A percentile compares a stretch with the other conserved stretches of the same genome.
These are phyloP conservation scores for Sphaerobolus stellatus DNA, from an alignment of 1,284 basidiomycete genomes.

Conservation along the genomic window DNA sequence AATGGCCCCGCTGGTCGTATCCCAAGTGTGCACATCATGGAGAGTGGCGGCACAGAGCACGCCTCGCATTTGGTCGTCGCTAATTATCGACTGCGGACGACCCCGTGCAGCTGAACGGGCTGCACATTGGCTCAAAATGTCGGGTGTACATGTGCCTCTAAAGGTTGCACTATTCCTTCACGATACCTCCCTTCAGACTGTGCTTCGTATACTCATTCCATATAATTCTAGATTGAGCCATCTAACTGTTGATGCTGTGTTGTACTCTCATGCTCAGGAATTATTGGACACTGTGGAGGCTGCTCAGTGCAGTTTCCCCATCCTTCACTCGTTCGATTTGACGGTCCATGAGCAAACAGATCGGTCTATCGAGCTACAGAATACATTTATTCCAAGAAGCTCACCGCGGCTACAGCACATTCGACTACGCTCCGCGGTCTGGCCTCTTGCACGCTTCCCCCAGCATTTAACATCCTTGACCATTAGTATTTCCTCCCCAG, in stretches of 20 bases:
- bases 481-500: slow-evolving; percentile 9
- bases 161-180: slow-evolving; percentile 42
- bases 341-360: slow-evolving; percentile 20
- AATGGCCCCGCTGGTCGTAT: slow-evolving; percentile 52
- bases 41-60: slow-evolving; percentile 45
- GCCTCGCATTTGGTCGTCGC: slow-evolving; percentile 57
- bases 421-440: background rate
- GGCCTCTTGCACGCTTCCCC: background rate
- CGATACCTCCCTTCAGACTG: slow-evolving; percentile 22
- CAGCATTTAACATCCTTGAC: background rate
- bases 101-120: slow-evolving; percentile 44
- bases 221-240: slow-evolving; percentile 45
- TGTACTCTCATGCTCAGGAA: slow-evolving; percentile 38
- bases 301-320: slow-evolving; percentile 38
- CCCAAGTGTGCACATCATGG: slow-evolving; percentile 63
- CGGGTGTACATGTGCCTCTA: slow-evolving; percentile 37
- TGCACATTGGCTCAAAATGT: slow-evolving; percentile 51
- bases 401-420: background rate
- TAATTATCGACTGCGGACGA: slow-evolving; percentile 52
- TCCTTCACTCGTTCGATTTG: slow-evolving; percentile 22
- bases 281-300: slow-evolving; percentile 2
- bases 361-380: background rate
- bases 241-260: slow-evolving; percentile 40
- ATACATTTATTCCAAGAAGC: background rate
- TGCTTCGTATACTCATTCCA: slow-evolving; percentile 42